Percentiles rank a stretch among this genome's conserved stretches.
These are phyloP conservation scores for Hamiltosporidium tvaerminnensis DNA, from an alignment of 371 early-diverging fungal species.

Conservation along the genomic window DNA sequence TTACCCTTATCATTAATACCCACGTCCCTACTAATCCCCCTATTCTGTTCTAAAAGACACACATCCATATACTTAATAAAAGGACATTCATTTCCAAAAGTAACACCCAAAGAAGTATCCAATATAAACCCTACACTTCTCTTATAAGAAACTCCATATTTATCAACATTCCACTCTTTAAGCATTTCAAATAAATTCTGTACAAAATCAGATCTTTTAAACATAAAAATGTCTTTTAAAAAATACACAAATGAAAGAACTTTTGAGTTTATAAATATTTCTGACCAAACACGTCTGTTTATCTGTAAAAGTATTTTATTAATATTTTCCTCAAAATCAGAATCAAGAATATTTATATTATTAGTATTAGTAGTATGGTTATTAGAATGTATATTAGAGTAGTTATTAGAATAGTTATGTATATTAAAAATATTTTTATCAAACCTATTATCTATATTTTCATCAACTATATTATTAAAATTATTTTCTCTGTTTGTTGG, in stretches of 20 bases:
- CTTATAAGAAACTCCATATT: background rate
- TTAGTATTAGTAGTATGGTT: too few relatives aligned
- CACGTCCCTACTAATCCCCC: background rate
- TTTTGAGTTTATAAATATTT: slow-evolving; percentile 16
- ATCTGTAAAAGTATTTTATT: background rate
- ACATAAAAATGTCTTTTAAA: slow-evolving; percentile 21
- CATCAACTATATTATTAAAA: background rate
- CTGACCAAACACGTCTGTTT: slow-evolving; percentile 7
- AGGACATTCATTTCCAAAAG: slow-evolving; percentile 16
- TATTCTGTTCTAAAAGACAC: slow-evolving; percentile 3
- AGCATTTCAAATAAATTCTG: slow-evolving; percentile 29
- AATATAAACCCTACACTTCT: slow-evolving; percentile 21
- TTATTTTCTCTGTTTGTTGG: background rate
- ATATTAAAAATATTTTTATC: too few relatives aligned
- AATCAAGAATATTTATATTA: too few relatives aligned
- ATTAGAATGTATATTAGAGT: too few relatives aligned
- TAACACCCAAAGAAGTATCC: slow-evolving; percentile 30
- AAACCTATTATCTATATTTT: background rate
- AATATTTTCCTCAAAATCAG: too few relatives aligned
- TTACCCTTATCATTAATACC: too few relatives aligned
- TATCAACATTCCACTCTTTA: slow-evolving; percentile 14
- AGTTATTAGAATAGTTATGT: too few relatives aligned
- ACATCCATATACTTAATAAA: slow-evolving; percentile 20
- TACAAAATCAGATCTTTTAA: slow-evolving; percentile 43
- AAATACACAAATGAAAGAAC: background rate